Base-by-base conservation (phyloP, 495 filamentous ascomycete species). In the Aspergillus sclerotiicarbonarius region DNA sequence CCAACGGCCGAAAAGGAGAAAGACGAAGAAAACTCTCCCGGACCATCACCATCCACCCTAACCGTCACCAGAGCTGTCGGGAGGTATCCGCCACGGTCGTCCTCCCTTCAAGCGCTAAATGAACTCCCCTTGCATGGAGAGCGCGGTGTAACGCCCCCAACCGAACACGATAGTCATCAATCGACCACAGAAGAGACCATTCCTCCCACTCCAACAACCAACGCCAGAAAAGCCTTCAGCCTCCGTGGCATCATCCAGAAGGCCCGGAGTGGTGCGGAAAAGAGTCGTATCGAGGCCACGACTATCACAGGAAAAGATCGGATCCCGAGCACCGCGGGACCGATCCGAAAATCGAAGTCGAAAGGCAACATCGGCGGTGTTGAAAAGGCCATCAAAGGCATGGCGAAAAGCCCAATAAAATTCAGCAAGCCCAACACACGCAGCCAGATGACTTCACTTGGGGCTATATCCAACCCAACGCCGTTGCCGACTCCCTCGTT, bases 211-310 rank as follows among this genome's bases (percentile, higher is more conserved):
- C 57, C 62, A 1, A 53, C 21, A 3, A 48, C 60, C 48, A 62
- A 32, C 15, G 48, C 58, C n/a, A 56, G 56, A 29, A 25, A 25
- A 25, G 31, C 63, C 3, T 63, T 46, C 8, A 58, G 58, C n/a
- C 58, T 68, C 49, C 62, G 62, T 0, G 64, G 56, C 41, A 68
- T 68, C 7, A 65, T 68, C 58, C 61, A 41, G 5, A 49, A 49
- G 20, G 6, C 9, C 20, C 18, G 46, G 12, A 20, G 12, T 6
- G 44, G 44, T 13, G 18, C 44, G 10, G 44, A 21, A 12, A 19
- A 12, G 21, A 18, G 21, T 10, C n/a, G 5, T 21, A 6, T 21
- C 8, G 21, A 20, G 9, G 18, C 44, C 6, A 21, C 9, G 6
- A 47, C 10, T 21, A 13, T 25, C 13, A 20, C 19, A n/a, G 29